Evolutionary conservation across 2,329 filamentous ascomycete genomes (phyloP).

Genomic region (Trichophyton rubrum): DNA sequence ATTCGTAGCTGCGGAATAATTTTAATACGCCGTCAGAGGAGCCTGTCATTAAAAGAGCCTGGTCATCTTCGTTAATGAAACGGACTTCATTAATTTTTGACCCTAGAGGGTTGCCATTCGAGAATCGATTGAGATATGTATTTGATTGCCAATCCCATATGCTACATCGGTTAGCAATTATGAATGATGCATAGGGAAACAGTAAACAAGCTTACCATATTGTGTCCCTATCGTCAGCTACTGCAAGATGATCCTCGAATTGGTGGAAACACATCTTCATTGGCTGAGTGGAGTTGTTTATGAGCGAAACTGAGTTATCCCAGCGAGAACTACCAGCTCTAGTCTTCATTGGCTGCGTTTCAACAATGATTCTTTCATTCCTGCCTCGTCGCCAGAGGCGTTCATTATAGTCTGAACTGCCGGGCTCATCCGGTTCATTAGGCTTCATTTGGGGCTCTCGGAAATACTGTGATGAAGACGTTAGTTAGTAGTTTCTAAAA

Average conservation of each 20-base stretch:
- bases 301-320: conserved; percentile 69
- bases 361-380: conserved; percentile 82
- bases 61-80: conserved; percentile 97
- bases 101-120: conserved; percentile 82
- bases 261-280: conserved; percentile 94
- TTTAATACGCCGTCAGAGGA: conserved; percentile 91
- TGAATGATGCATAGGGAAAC: background rate
- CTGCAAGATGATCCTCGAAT: conserved; percentile 89
- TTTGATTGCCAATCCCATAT: conserved; percentile 89
- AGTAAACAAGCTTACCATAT: conserved; percentile 42
- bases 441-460: conserved; percentile 97
- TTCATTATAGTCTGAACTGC: conserved; percentile 91
- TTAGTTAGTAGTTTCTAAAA: background rate
- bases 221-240: conserved; percentile 84
- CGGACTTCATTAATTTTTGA: conserved; percentile 90
- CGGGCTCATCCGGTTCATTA: conserved; percentile 88
- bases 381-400: conserved; percentile 82
- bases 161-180: conserved; percentile 23
- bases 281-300: conserved; percentile 82
- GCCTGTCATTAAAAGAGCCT: conserved; percentile 85
- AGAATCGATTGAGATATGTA: conserved; percentile 67
- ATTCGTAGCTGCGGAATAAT: conserved; percentile 85
- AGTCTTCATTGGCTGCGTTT: conserved; percentile 87
- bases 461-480: conserved; percentile 54
- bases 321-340: conserved; percentile 74